phyloP scores from a whole-genome alignment of 257 asterid species.

The Solanum commersonii region DNA sequence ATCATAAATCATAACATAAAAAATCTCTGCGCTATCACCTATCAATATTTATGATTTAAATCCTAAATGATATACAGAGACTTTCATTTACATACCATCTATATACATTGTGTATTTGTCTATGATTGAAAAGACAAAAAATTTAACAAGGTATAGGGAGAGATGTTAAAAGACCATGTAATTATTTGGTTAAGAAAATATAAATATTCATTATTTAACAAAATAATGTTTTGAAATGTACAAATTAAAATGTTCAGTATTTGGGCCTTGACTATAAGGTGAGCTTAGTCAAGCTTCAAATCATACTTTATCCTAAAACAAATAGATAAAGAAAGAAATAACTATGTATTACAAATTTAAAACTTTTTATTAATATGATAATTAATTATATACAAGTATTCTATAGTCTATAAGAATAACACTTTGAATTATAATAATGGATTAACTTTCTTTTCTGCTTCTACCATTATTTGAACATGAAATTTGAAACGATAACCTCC shows the following conservation, averaged over 20 bases:
- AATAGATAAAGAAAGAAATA: neutral
- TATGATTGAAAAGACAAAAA: neutral
- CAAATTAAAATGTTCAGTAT: too few species aligned
- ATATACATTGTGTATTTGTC: neutral
- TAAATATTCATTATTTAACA: too few species aligned
- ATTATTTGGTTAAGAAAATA: neutral
- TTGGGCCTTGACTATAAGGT: neutral
- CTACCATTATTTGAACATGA: neutral
- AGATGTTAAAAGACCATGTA: neutral
- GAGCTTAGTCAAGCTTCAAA: neutral
- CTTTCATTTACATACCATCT: neutral
- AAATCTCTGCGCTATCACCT: fast-evolving
- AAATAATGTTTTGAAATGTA: too few species aligned
- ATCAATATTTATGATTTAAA: too few species aligned
- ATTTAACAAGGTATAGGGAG: neutral
- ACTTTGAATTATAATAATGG: neutral
- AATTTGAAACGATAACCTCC: too few species aligned
- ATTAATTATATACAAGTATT: too few species aligned
- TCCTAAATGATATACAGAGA: neutral
- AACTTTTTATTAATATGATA: too few species aligned
- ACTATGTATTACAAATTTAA: neutral
- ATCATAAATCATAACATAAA: fast-evolving
- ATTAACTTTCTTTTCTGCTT: too few species aligned
- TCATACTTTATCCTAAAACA: neutral
- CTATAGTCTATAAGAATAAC: too few species aligned